Base-by-base conservation (phyloP, 768 basidiomycete genomes). In the Auriculariales sp. region DNA sequence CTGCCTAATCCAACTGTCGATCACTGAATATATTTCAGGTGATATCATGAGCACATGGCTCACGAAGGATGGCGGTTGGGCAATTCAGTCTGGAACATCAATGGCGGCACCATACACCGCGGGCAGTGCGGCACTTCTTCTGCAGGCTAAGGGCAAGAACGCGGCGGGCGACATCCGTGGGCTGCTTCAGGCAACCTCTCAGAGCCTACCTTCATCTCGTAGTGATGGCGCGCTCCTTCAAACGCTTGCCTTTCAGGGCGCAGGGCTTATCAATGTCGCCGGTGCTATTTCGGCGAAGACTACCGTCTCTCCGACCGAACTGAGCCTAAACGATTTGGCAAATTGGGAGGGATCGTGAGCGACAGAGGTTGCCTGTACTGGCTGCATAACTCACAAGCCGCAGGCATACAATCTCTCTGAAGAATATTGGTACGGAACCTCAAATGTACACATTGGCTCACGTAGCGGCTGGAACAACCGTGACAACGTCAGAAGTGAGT, bases 21-120 rank as follows among this genome's bases (percentile, higher is more conserved):
- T n/a, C n/a, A n/a, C n/a, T n/a, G n/a, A n/a, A n/a, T n/a, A n/a
- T n/a, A n/a, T n/a, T n/a, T n/a, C n/a, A n/a, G 53, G 53, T 15
- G 49, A 53, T 49, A 57, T 58, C 46, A 36, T 57, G 10, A 53
- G 51, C 15, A 58, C 58, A 11, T 49, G 52, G 19, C 56, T 54
- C 4, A 3, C 50, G 14, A 24, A 39, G 15, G 44, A 33, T 31
- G 54, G 56, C 31, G 48, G 51, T 11, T 45, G 52, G 19, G 50
- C 44, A 24, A 29, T 46, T 22, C 11, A 14, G 30, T 35, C 32
- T 44, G 19, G 30, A 24, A 73, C 71, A 1, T 70, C 67, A 6
- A 72, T 63, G 62, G 61, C 62, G 10, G 61, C 61, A 11, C 72
- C 73, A 0, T 73, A 69, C 59, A 54, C 68, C n/a, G 72, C 73